A percentile compares a stretch with the other conserved stretches of the same genome.
phyloP scores from a whole-genome alignment of 1,284 basidiomycete species.

The Cryptococcus amylolentus region DNA sequence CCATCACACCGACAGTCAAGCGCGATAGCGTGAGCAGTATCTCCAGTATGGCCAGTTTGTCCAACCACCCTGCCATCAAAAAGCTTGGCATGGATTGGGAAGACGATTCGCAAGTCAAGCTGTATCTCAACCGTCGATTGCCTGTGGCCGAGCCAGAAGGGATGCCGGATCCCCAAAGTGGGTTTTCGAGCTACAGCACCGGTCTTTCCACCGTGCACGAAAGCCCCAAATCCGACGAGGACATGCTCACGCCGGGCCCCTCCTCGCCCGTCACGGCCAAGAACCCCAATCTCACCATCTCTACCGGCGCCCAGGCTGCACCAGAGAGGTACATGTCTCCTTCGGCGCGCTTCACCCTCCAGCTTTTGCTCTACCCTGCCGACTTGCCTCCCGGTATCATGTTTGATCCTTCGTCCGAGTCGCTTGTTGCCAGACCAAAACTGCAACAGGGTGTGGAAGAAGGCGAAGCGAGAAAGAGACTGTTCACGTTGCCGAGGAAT shows the following conservation, averaged over 20 bases:
- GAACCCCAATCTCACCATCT: slow-evolving; percentile 53
- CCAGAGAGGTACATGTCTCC: slow-evolving; percentile 73
- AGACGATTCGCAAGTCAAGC: slow-evolving; percentile 93
- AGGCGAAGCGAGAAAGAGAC: slow-evolving; percentile 59
- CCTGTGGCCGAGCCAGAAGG: slow-evolving; percentile 1
- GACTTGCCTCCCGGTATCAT: slow-evolving; percentile 83
- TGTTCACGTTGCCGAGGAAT: slow-evolving; percentile 86
- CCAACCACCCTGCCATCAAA: slow-evolving; percentile 88
- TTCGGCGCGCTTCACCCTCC: slow-evolving; percentile 76
- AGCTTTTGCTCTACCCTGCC: slow-evolving; percentile 76
- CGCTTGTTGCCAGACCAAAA: slow-evolving; percentile 60
- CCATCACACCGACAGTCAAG: slow-evolving; percentile 72
- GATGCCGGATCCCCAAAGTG: slow-evolving; percentile 21
- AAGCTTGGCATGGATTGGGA: slow-evolving; percentile 93
- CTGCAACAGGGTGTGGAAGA: slow-evolving; percentile 1
- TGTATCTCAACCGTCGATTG: slow-evolving; percentile 71
- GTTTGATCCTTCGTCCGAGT: slow-evolving; percentile 90
- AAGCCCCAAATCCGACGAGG: slow-evolving; percentile 4
- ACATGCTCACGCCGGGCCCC: slow-evolving; percentile 4
- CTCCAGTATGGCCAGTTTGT: slow-evolving; percentile 81
- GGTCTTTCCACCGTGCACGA: slow-evolving; percentile 26
- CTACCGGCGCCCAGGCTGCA: slow-evolving; percentile 54
- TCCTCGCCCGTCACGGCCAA: slow-evolving; percentile 29
- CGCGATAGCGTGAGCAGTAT: slow-evolving; percentile 89
- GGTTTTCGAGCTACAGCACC: slow-evolving; percentile 28